These are phyloP conservation scores for Coemansia reversa DNA, from an alignment of 192 early-diverging fungal species.

Conservation along the genomic window DNA sequence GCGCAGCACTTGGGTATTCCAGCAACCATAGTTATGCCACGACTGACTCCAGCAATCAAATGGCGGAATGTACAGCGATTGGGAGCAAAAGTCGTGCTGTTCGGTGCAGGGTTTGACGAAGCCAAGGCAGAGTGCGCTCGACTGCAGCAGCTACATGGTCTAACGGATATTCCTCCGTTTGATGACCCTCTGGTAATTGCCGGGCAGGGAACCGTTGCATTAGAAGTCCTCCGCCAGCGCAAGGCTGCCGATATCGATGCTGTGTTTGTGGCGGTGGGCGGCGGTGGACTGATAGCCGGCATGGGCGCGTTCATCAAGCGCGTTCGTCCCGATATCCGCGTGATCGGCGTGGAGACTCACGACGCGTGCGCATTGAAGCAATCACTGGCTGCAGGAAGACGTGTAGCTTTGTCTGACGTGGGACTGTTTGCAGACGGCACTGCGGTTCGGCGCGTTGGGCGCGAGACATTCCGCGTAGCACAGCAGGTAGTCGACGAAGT, in stretches of 20 bases:
- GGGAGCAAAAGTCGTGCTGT: conserved; percentile 86
- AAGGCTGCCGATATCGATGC: conserved; percentile 67
- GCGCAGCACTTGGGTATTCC: conserved; percentile 89
- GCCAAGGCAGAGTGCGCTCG: conserved; percentile 84
- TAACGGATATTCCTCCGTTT: conserved; percentile 94
- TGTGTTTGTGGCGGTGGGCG: conserved; percentile 91
- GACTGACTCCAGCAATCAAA: conserved; percentile 76
- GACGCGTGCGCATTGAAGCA: conserved; percentile 89
- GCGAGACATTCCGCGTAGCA: conserved; percentile 83
- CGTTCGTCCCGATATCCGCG: conserved; percentile 80
- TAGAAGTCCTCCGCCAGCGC: conserved; percentile 78
- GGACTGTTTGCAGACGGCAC: conserved; percentile 98
- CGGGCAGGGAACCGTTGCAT: conserved; percentile 95
- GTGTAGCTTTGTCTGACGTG: conserved; percentile 73
- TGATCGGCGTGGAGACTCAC: conserved; percentile 89
- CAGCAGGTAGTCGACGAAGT: conserved; percentile 83
- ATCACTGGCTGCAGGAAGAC: conserved; percentile 64
- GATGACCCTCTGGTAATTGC: conserved; percentile 98
- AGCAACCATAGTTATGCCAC: conserved; percentile 98
- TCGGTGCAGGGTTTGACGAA: conserved; percentile 93
- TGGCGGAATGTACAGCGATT: conserved; percentile 87
- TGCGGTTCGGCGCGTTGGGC: conserved; percentile 88
- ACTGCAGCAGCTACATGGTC: conserved; percentile 65
- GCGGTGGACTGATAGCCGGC: conserved; percentile 92
- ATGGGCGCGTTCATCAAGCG: conserved; percentile 93